Evolutionary conservation across 768 basidiomycete species (phyloP).

Genomic region (Termitomyces sp.): DNA sequence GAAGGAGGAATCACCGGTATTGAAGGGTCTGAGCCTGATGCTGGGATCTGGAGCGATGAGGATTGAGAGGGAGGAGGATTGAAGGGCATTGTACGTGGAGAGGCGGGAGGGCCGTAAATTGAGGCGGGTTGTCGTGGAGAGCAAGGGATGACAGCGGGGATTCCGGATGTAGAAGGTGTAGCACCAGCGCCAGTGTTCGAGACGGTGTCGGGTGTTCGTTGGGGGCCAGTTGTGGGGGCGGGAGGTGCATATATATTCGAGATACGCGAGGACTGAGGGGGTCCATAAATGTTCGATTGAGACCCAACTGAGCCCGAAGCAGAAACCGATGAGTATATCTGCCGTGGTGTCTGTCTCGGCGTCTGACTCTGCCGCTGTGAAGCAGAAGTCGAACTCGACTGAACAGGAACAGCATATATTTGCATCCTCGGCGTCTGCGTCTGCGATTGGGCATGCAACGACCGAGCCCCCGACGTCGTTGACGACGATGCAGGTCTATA

Average conservation of each 20-base stretch:
- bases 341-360: slow-evolving; percentile 1
- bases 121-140: neutral
- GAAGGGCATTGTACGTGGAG: neutral
- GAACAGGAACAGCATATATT: neutral
- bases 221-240: neutral
- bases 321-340: slow-evolving; percentile 6
- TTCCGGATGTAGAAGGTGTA: neutral
- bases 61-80: neutral
- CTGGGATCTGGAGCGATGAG: neutral
- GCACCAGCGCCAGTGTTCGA: neutral
- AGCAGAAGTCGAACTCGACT: neutral
- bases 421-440: neutral
- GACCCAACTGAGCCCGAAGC: neutral
- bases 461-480: neutral
- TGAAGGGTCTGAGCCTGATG: neutral
- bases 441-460: neutral
- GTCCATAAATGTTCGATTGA: neutral
- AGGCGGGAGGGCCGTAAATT: slow-evolving; percentile 2
- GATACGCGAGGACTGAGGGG: neutral
- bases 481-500: slow-evolving; percentile 1
- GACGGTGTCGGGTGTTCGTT: neutral
- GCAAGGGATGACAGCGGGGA: neutral
- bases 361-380: neutral
- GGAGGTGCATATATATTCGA: neutral
- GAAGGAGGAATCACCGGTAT: neutral